Evolutionary conservation across 441 rosid species (phyloP), one percentile per base, ranked within the genome.

Genomic region (Rhodomyrtus psidioides): DNA sequence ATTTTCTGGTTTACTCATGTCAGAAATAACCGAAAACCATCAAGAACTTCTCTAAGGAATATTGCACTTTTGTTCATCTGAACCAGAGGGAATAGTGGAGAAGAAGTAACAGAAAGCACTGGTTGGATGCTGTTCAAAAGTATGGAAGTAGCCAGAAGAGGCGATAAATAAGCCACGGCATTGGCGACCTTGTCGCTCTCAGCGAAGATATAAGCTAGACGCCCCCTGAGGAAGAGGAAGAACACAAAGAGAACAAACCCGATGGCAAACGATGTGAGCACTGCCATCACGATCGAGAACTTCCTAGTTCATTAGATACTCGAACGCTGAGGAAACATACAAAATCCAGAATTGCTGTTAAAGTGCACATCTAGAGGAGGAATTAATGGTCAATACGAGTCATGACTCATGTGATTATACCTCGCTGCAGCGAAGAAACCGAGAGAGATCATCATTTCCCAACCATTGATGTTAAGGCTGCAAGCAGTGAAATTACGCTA

Each of bases 401-500:
- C 39, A 6, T 19, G 4, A 42, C 39, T 42, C 26, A 39, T 12
- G 26, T 23, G 54, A 54, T n/a, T 5, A 65, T 86, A 94, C 99
- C 97, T 92, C 51, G 95, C 93, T 58, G 97, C 96, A 82, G 94
- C 96, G 75, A 93, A 90, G 92, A 96, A 96, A 12, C 96, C 99
- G 26, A 96, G 91, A 4, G 96, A 91, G 85, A 96, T 90, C 98
- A 94, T 95, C 95, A 94, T 92, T 82, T 94, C 98, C 90, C 93
- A 88, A 56, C 95, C 96, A 86, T 90, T 95, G 88, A 95, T 93
- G 90, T 90, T 96, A 82, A 95, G 85, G 90, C 99, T 95, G 91
- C 79, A 84, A 65, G 86, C 6, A 42, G 75, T 27, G 55, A 81
- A 49, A 51, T 27, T 34, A 19, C 19, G 24, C 79, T 39, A 34